Evolutionary conservation across 305 asterid species (phyloP).

Genomic region (Solanum chacoense): DNA sequence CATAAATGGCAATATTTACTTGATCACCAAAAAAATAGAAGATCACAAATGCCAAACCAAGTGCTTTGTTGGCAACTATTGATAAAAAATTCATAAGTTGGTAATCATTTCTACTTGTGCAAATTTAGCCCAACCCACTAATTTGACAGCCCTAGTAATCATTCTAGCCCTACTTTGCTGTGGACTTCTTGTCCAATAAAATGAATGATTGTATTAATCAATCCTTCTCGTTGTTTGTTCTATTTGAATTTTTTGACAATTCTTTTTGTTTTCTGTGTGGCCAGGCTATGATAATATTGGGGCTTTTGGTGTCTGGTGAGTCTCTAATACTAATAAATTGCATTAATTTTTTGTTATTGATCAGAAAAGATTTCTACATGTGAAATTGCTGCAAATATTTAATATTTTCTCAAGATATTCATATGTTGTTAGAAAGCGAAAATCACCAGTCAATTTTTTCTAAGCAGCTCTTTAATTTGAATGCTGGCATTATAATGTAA

Average conservation of each 20-base stretch:
- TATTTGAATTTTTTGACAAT: not conserved
- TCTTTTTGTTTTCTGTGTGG: conserved; percentile 1
- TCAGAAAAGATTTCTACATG: not conserved
- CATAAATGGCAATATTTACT: not conserved
- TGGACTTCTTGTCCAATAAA: not conserved
- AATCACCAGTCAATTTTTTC: not conserved
- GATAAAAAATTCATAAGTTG: not conserved
- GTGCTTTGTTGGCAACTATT: not conserved
- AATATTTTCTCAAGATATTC: not conserved
- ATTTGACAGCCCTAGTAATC: not conserved
- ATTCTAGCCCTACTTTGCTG: not conserved
- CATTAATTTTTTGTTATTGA: not conserved
- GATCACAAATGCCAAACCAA: not conserved
- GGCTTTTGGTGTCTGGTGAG: conserved; percentile 82
- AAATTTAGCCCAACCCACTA: not conserved
- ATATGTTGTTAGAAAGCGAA: not conserved
- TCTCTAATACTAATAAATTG: conserved; percentile 1
- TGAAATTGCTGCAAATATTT: not conserved
- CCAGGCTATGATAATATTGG: conserved; percentile 72
- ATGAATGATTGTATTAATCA: not conserved
- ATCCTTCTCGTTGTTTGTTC: not conserved
- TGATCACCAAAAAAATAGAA: not conserved
- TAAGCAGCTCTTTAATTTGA: not conserved
- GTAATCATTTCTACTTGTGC: not conserved
- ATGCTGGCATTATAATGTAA: not conserved